Conservation (phyloP, 2,329 filamentous ascomycete genomes). For the Clonostachys rosea region DNA sequence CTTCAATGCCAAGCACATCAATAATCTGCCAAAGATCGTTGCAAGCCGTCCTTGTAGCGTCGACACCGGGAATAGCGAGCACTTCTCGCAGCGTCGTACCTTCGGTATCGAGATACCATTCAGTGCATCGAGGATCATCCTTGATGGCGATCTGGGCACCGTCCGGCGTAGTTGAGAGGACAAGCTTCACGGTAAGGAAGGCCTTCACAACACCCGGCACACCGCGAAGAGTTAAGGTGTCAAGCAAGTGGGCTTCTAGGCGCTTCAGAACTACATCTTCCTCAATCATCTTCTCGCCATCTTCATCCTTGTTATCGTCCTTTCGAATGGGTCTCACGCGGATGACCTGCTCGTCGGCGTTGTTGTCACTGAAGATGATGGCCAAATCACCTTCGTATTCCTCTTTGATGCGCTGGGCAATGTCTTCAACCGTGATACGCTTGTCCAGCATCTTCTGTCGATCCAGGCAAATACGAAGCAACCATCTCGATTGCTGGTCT, state of each 20-base stretch:
- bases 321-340: conserved; percentile 78
- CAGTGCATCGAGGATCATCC: conserved; percentile 70
- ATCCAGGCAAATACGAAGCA: conserved; percentile 88
- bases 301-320: conserved; percentile 69
- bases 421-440: conserved; percentile 84
- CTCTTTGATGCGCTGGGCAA: conserved; percentile 84
- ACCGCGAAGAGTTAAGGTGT: conserved; percentile 86
- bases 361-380: conserved; percentile 96
- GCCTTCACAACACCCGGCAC: conserved; percentile 84
- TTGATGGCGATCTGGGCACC: conserved; percentile 73
- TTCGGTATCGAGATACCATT: conserved; percentile 95
- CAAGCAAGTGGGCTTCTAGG: conserved; percentile 84
- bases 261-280: conserved; percentile 93
- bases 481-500: conserved; percentile 86
- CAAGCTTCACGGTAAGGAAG: conserved; percentile 81
- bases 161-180: conserved; percentile 61
- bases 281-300: conserved; percentile 56
- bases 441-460: conserved; percentile 95
- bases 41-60: conserved; percentile 80
- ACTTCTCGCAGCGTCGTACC: conserved; percentile 84
- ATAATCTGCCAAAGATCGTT: conserved; percentile 96
- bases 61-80: conserved; percentile 81
- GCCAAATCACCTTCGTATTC: conserved; percentile 82
- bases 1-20: conserved; percentile 94
- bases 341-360: conserved; percentile 91